Conservation (phyloP, 176 grass and related monocot genomes). For the Pharus latifolius region DNA sequence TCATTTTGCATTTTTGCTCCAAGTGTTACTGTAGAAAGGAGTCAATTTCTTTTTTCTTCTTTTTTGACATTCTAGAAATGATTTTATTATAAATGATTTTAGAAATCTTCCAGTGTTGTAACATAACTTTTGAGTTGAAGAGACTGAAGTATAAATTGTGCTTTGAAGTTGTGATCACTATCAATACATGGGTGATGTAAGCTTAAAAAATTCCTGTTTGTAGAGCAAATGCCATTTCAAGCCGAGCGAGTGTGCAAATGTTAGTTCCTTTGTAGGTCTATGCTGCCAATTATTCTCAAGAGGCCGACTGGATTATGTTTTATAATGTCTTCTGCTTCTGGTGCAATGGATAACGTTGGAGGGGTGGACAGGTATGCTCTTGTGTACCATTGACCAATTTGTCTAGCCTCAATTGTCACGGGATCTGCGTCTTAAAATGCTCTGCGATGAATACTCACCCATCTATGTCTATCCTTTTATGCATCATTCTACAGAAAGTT, state of each 20-base stretch:
- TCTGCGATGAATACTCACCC: not conserved
- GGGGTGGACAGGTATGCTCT: no score
- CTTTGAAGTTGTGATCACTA: not conserved
- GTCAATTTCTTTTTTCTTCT: not conserved
- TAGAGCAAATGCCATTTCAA: not conserved
- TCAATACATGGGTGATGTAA: not conserved
- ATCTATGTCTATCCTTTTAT: not conserved
- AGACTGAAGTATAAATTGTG: not conserved
- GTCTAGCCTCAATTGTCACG: not conserved
- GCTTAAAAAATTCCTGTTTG: not conserved
- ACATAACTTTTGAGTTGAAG: conserved; percentile 2
- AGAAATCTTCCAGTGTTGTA: not conserved
- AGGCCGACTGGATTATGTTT: not conserved
- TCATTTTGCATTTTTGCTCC: conserved; percentile 3
- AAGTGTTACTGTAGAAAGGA: not conserved
- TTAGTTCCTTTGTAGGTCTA: not conserved
- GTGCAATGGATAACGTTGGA: no score
- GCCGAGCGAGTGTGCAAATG: not conserved
- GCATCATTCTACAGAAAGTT: not conserved
- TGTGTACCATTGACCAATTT: no score
- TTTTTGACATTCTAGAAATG: not conserved
- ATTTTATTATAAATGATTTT: not conserved
- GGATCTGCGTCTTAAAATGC: not conserved
- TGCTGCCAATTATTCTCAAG: not conserved
- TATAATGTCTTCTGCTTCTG: no score